phyloP scores from a whole-genome alignment of 1,284 basidiomycete species.

The Cutaneotrichosporon sp. region DNA sequence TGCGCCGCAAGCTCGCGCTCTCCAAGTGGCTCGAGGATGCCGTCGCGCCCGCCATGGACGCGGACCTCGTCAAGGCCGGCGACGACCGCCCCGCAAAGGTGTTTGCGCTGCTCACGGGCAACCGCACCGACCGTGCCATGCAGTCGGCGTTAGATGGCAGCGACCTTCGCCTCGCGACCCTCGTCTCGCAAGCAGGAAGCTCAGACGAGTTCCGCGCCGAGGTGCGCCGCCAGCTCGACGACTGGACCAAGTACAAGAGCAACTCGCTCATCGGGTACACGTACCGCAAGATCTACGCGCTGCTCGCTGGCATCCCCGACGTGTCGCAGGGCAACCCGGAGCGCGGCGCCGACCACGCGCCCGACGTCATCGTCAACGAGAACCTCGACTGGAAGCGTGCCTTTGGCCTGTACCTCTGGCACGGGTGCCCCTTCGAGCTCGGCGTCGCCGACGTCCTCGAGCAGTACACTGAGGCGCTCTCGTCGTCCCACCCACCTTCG shows the following conservation, averaged over 20 bases:
- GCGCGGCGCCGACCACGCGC: conserved; percentile 62
- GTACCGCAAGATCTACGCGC: conserved; percentile 78
- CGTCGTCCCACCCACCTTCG: conserved; percentile 54
- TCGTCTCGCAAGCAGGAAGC: conserved; percentile 87
- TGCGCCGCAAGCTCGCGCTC: conserved; percentile 78
- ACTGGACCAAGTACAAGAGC: conserved; percentile 79
- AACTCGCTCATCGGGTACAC: conserved; percentile 70
- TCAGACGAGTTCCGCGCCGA: conserved; percentile 76
- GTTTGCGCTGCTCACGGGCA: conserved; percentile 80
- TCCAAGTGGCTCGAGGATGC: conserved; percentile 82
- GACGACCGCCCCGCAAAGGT: conserved; percentile 59
- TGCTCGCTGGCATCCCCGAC: conserved; percentile 78
- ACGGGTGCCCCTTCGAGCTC: conserved; percentile 71
- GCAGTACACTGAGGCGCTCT: conserved; percentile 64
- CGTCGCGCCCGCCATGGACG: conserved; percentile 72
- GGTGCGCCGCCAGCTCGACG: conserved; percentile 71
- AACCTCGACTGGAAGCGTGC: conserved; percentile 93
- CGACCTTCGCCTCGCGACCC: conserved; percentile 82
- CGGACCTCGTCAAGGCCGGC: conserved; percentile 63
- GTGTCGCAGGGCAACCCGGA: conserved; percentile 61
- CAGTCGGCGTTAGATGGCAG: conserved; percentile 72
- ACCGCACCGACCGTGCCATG: conserved; percentile 83
- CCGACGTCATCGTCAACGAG: conserved; percentile 70
- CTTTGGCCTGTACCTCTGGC: conserved; percentile 92
- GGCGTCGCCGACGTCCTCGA: conserved; percentile 70